phyloP scores from a whole-genome alignment of 2,329 filamentous ascomycete genomes.

The Cladosporium sp. region DNA sequence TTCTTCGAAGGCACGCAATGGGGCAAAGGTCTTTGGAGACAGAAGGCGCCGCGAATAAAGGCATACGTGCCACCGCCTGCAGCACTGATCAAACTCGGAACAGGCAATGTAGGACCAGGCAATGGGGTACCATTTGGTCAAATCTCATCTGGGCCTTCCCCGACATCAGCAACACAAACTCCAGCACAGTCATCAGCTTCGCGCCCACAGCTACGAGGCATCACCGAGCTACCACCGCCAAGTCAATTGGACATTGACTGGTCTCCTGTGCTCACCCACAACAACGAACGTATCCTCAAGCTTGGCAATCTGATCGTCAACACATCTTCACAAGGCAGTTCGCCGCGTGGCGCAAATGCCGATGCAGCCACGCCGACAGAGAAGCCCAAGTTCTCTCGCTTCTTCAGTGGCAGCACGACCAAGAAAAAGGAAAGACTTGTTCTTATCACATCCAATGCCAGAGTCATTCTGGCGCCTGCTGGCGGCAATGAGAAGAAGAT shows the following conservation, averaged over 20 bases:
- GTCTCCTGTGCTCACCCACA: constrained; percentile 89
- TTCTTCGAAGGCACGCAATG: constrained; percentile 90
- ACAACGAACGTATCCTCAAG: constrained; percentile 92
- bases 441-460: constrained; percentile 88
- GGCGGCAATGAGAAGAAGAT: constrained; percentile 95
- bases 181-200: constrained; percentile 21
- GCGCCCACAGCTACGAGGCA: constrained; percentile 72
- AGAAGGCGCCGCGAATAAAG: constrained; percentile 83
- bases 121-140: constrained; percentile 29
- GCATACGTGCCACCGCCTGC: constrained; percentile 70
- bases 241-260: constrained; percentile 97
- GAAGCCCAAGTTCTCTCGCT: constrained; percentile 80
- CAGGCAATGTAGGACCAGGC: constrained; percentile 22
- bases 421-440: constrained; percentile 94
- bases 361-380: constrained; percentile 59
- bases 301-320: constrained; percentile 87
- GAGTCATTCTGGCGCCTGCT: constrained; percentile 84
- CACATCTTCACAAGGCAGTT: constrained; percentile 74
- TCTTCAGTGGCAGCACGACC: constrained; percentile 86
- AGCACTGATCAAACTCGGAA: constrained; percentile 34
- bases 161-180: constrained; percentile 16
- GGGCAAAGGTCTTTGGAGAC: constrained; percentile 83
- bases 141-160: constrained; percentile 36
- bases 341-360: constrained; percentile 68
- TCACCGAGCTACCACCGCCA: constrained; percentile 94